These are phyloP conservation scores for Neoboletus subvelutipes DNA, from an alignment of 768 basidiomycete species.

Conservation along the genomic window DNA sequence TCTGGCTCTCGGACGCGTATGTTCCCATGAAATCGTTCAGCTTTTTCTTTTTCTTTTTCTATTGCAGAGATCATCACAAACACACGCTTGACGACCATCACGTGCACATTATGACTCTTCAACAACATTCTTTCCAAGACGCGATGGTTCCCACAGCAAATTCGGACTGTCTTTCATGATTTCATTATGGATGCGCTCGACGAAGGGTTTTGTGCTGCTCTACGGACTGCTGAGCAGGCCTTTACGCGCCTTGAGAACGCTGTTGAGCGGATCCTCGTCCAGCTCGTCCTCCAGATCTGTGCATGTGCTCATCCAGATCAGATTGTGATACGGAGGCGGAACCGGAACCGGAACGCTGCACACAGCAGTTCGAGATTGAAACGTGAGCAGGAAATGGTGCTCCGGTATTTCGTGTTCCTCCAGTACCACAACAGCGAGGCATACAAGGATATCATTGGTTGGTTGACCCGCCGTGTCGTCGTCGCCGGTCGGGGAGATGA, in stretches of 20 bases:
- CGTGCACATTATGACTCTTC: slow-evolving; percentile 53
- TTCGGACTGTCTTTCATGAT: slow-evolving; percentile 44
- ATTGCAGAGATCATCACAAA: slow-evolving; percentile 27
- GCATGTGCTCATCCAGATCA: background rate
- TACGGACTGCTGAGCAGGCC: slow-evolving; percentile 42
- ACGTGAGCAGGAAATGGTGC: slow-evolving; percentile 37
- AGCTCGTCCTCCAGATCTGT: slow-evolving; percentile 34
- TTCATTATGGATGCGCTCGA: slow-evolving; percentile 35
- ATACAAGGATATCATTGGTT: slow-evolving; percentile 40
- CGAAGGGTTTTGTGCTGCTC: slow-evolving; percentile 35
- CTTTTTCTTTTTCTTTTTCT: background rate
- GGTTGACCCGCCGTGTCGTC: slow-evolving; percentile 26
- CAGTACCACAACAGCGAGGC: slow-evolving; percentile 56
- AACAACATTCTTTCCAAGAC: slow-evolving; percentile 50
- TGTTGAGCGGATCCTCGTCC: slow-evolving; percentile 39
- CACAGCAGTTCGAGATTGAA: slow-evolving; percentile 21
- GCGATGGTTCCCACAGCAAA: slow-evolving; percentile 36
- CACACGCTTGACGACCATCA: slow-evolving; percentile 37
- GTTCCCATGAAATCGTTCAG: no score
- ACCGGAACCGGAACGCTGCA: background rate
- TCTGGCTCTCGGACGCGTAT: slow-evolving; percentile 48
- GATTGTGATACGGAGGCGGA: background rate
- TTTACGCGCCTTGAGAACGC: slow-evolving; percentile 45
- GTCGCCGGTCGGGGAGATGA: slow-evolving; percentile 23
- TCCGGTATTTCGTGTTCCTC: slow-evolving; percentile 53